Evolutionary conservation across 495 filamentous ascomycete species (phyloP).

Genomic region (Stereocaulon alpinum): DNA sequence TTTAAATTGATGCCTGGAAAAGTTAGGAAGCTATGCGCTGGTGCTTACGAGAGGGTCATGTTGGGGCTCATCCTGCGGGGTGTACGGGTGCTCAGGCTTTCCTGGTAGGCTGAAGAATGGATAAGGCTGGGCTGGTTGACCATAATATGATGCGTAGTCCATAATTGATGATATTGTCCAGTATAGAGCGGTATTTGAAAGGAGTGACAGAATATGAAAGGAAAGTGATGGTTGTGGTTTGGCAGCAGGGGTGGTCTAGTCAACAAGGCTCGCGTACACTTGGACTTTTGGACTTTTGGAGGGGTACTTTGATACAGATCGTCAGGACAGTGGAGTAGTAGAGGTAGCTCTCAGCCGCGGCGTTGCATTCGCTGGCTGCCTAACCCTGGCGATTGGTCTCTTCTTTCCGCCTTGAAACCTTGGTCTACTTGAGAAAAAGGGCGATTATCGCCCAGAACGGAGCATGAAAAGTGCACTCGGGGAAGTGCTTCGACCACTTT

Average conservation of each 20-base stretch:
- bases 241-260: background rate
- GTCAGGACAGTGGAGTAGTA: background rate
- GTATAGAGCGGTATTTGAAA: background rate
- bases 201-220: background rate
- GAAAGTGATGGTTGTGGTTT: background rate
- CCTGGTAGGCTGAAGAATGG: conserved; percentile 18
- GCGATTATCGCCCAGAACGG: background rate
- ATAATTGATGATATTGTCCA: conserved; percentile 7
- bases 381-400: conserved; percentile 4
- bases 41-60: conserved; percentile 20
- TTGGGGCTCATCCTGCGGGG: conserved; percentile 19
- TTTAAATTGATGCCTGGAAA: background rate
- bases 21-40: background rate
- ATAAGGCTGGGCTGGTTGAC: conserved; percentile 18
- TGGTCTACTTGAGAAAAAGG: background rate
- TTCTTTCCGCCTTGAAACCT: background rate
- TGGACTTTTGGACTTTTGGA: background rate
- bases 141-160: conserved; percentile 24
- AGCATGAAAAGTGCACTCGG: background rate
- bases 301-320: conserved; percentile 8
- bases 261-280: background rate
- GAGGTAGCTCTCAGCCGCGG: conserved; percentile 3
- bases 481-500: background rate
- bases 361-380: background rate
- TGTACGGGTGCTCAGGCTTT: conserved; percentile 18